Evolutionary conservation across 148 eudicot species (phyloP), one percentile per base, ranked within the genome.

Genomic region (Nepenthes gracilis): DNA sequence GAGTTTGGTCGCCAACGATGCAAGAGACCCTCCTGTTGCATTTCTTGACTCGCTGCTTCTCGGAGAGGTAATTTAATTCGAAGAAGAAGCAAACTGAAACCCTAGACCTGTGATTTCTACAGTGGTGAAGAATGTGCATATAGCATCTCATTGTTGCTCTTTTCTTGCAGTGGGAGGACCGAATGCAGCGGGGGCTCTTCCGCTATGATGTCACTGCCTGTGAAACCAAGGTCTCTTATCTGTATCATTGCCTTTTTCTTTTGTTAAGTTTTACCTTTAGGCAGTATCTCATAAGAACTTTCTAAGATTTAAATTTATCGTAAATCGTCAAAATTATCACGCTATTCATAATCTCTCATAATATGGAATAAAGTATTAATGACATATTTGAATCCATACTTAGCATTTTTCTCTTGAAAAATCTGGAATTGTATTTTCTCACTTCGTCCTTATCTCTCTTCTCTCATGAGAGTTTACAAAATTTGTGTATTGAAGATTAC

Each of bases 181-280:
- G 96, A 9, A 58, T 79, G 85, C 86, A 88, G 72, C 84, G 78
- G 67, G 98, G 98, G 34, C 84, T 93, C 48, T 93, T 93, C 66
- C 96, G 96, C 60, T 93, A 93, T 70, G 98, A 93, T 75, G 98
- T 93, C 70, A 93, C 98, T 73, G 91, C 91, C 47, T 93, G 98
- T 52, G 81, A 88, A 74, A 93, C 98, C 70, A 93, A 93, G 94
- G 97, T 92, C 6, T 67, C 36, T 35, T 62, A 34, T 49, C 55
- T 37, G 58, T 58, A 60, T 55, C 47, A 12, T 33, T 12, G 50
- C 66, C 37, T 14, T 10, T 36, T 47, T 23, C 59, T 36, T 60
- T 3, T 47, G 51, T 61, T 8, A 32, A 59, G 40, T 1, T 23
- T 23, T 23, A 23, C 23, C 23, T 23, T 23, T 23, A 23, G 23